A percentile compares a stretch with the other conserved stretches of the same genome.
Evolutionary conservation across 2,329 filamentous ascomycete species (phyloP).

Genomic region (Phialophora expanda): DNA sequence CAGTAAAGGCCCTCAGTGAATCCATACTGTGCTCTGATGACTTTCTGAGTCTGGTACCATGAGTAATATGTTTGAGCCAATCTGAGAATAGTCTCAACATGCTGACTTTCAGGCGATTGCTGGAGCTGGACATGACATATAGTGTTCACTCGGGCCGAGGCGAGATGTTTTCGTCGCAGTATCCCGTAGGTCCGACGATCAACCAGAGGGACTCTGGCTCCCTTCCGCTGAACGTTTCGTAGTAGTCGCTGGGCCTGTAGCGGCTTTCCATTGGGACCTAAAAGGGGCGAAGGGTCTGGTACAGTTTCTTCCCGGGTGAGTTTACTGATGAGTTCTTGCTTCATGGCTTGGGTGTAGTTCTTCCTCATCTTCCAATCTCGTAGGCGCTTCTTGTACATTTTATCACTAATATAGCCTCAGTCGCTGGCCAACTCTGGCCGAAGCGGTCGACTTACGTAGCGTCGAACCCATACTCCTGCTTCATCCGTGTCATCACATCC

Average conservation of each 20-base stretch:
- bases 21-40: background rate
- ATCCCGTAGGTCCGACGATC: background rate
- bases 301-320: background rate
- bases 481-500: constrained; percentile 12
- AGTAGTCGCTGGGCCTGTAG: constrained; percentile 4
- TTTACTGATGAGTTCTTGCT: constrained; percentile 3
- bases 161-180: background rate
- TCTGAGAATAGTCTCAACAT: background rate
- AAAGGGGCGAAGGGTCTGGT: background rate
- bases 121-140: constrained; percentile 3
- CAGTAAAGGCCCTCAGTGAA: accelerated
- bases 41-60: background rate
- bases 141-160: background rate
- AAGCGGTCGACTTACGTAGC: constrained; percentile 3
- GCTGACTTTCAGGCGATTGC: background rate
- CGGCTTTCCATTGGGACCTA: background rate
- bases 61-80: constrained; percentile 3
- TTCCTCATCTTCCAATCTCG: constrained; percentile 13
- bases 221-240: constrained; percentile 5
- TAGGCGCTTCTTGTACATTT: constrained; percentile 19
- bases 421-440: background rate
- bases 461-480: constrained; percentile 8
- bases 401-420: constrained; percentile 2
- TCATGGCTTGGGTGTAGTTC: constrained; percentile 10
- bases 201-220: background rate